Base-by-base conservation (phyloP, 2,329 filamentous ascomycete species). In the Arthrobotrys conoides region DNA sequence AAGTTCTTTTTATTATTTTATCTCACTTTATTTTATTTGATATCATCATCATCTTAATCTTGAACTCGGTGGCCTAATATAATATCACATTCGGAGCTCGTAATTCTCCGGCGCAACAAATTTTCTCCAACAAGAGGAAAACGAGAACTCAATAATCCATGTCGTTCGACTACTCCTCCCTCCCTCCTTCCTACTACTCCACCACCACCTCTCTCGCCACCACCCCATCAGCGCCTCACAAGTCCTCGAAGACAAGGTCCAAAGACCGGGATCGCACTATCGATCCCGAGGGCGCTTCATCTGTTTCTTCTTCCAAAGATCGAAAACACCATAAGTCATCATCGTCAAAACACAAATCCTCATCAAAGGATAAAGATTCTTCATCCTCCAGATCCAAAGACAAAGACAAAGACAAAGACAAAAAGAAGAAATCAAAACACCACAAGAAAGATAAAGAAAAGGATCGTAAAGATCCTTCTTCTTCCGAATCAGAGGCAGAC, bases 201-300 rank as follows among this genome's bases (percentile, higher is more conserved):
- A 24, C 59, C 67, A 24, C 59, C 46, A 48, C 18, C 61, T 51
- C 22, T 30, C 16, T 20, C 51, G 3, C 68, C 57, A 9, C 57
- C 63, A 30, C 55, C 24, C 18, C 27, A 12, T 51, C 71, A 5
- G 44, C 73, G 61, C 51, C 73, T 68, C 73, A 71, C 61, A 61
- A 49, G 30, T 77, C 73, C 61, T 71, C 73, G 12, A 77, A 77
- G 53, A 48, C 61, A 36, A 70, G 59, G 59, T 64, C 72, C 10
- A 77, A 68, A 61, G 33, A 67, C 63, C 67, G 61, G 68, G 68
- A 71, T 68, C 59, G 46, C 18, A 24, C 14, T 5, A 12, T 77
- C 27, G 73, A 68, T 71, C 44, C 73, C 59, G 73, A 68, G 49
- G 67, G 48, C 59, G 59, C 53, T 27, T 36, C 41, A 44, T 36